Conservation (phyloP, 2,329 filamentous ascomycete species). For the Ophiocordyceps camponoti-leonardi region DNA sequence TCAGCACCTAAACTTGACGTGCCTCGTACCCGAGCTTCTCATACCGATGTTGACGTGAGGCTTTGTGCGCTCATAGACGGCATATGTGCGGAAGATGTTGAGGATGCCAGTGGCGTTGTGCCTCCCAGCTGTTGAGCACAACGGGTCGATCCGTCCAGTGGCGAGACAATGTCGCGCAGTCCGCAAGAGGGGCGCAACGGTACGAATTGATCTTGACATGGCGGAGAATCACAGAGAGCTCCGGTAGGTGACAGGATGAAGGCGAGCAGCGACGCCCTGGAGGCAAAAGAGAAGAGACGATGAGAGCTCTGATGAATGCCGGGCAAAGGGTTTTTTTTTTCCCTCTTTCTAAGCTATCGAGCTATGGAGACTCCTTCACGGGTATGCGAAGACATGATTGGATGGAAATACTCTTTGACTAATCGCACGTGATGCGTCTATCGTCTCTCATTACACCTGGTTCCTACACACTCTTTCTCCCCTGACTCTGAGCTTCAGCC, state of each 20-base stretch:
- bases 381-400: no score
- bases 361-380: no score
- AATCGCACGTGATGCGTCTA: no score
- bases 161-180: slow-evolving; percentile 61
- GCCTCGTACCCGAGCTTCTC: slow-evolving; percentile 6
- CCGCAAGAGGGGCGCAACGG: slow-evolving; percentile 63
- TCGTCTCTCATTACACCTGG: no score
- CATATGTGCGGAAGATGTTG: slow-evolving; percentile 48
- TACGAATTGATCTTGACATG: slow-evolving; percentile 71
- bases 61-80: slow-evolving; percentile 73
- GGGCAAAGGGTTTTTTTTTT: background rate
- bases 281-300: slow-evolving; percentile 2
- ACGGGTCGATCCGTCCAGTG: slow-evolving; percentile 54
- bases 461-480: no score
- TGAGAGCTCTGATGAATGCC: background rate
- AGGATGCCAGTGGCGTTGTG: slow-evolving; percentile 47
- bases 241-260: slow-evolving; percentile 9
- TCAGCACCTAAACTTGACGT: background rate
- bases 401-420: no score
- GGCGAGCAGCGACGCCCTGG: background rate
- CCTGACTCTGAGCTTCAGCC: no score
- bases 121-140: slow-evolving; percentile 51
- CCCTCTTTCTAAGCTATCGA: background rate
- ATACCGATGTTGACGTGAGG: slow-evolving; percentile 96
- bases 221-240: slow-evolving; percentile 20